A percentile compares a stretch with the other conserved stretches of the same genome.
Conservation (phyloP, 2,329 filamentous ascomycete species). For the Cercospora zeina region DNA sequence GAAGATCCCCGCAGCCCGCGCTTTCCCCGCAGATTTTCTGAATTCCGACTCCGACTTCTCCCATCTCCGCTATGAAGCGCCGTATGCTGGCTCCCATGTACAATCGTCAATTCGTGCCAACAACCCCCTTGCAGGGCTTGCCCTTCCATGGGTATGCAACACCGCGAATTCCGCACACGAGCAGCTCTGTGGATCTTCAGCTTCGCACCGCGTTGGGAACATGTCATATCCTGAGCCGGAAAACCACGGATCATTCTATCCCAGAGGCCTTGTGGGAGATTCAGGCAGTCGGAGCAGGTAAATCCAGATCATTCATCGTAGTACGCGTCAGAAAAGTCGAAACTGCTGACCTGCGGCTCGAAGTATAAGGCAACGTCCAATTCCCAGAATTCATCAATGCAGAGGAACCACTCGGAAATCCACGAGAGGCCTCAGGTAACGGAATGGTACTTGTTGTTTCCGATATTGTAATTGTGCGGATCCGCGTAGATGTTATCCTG, state of each 20-base stretch:
- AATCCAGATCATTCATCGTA: background rate
- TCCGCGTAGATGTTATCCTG: constrained; percentile 15
- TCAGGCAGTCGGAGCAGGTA: background rate
- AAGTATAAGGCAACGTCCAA: constrained; percentile 6
- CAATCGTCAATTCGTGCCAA: background rate
- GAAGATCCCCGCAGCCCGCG: too few relatives aligned
- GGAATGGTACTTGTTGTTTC: background rate
- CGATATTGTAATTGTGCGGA: constrained; percentile 11
- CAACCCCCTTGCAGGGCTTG: too few relatives aligned
- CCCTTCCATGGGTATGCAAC: too few relatives aligned
- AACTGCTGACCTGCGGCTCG: background rate
- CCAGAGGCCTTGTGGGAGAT: too few relatives aligned
- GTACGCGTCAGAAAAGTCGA: constrained; percentile 2
- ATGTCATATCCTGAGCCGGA: too few relatives aligned
- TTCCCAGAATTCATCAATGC: background rate
- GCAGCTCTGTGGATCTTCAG: too few relatives aligned
- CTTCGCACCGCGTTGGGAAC: background rate
- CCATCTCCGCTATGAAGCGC: too few relatives aligned
- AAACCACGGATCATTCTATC: too few relatives aligned
- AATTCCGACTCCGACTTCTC: too few relatives aligned
- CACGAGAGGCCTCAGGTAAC: background rate
- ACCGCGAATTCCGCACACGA: too few relatives aligned
- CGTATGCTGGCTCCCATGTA: constrained; percentile 6
- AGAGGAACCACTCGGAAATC: background rate
- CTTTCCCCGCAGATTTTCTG: too few relatives aligned